Conservation (phyloP, 176 grass and related monocot genomes). For the sorghum (Sorghum bicolor) region DNA sequence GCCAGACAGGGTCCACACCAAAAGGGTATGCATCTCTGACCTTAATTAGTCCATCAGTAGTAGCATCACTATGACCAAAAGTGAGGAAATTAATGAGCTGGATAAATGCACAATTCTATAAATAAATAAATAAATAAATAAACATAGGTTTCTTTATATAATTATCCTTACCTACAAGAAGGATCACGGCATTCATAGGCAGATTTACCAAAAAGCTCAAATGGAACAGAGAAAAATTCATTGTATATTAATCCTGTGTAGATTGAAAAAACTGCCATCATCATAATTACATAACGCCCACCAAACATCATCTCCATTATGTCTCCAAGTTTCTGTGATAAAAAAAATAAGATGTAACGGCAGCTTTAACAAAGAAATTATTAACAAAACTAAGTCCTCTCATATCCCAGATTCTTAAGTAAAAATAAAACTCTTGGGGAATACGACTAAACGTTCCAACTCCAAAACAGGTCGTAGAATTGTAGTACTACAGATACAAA, state of each 20-base stretch:
- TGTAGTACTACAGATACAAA: not conserved
- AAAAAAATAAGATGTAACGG: constrained; percentile 35
- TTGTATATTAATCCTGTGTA: constrained; percentile 97
- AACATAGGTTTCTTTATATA: not conserved
- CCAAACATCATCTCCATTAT: constrained; percentile 99
- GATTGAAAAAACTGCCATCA: constrained; percentile 96
- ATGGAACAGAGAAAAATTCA: constrained; percentile 97
- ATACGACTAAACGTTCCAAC: not conserved
- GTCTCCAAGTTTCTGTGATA: constrained; percentile 79
- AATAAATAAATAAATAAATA: not conserved
- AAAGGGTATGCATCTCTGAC: constrained; percentile 74
- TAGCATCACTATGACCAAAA: constrained; percentile 53
- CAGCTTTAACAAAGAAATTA: not conserved
- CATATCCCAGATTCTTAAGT: constrained; percentile 4
- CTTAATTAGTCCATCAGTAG: constrained; percentile 66
- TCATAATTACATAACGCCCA: constrained; percentile 87
- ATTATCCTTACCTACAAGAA: constrained; percentile 72
- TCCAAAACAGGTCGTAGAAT: not conserved
- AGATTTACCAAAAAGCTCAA: constrained; percentile 91
- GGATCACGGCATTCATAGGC: constrained; percentile 77
- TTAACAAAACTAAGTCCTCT: not conserved
- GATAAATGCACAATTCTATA: constrained; percentile 9
- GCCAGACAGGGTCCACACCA: constrained; percentile 89
- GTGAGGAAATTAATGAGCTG: constrained; percentile 20
- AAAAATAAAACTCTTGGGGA: not conserved